phyloP scores from a whole-genome alignment of 371 early-diverging fungal species.

The Lichtheimia corymbifera region DNA sequence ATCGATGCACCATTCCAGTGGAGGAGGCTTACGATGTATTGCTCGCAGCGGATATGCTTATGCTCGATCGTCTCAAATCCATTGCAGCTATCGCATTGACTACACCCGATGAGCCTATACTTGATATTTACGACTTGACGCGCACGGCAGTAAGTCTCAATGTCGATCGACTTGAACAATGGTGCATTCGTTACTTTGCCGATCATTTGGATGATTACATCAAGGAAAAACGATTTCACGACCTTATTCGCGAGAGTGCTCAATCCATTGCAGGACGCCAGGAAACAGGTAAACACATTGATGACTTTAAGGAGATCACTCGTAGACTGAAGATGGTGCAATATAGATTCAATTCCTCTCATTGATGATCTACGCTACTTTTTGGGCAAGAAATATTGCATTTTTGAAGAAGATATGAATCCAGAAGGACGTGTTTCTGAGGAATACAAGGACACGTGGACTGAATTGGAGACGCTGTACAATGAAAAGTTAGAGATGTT shows the following conservation, averaged over 20 bases:
- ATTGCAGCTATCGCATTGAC: conserved; percentile 37
- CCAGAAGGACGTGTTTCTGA: conserved; percentile 27
- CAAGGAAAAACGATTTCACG: conserved; percentile 20
- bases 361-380: conserved; percentile 42
- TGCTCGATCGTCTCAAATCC: conserved; percentile 33
- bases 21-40: conserved; percentile 37
- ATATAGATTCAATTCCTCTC: conserved; percentile 39
- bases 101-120: conserved; percentile 20
- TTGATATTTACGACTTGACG: conserved; percentile 32
- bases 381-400: conserved; percentile 31
- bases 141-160: conserved; percentile 27
- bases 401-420: conserved; percentile 33
- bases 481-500: conserved; percentile 31
- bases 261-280: conserved; percentile 32
- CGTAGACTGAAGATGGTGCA: too few species aligned
- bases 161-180: conserved; percentile 38
- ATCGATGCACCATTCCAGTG: conserved; percentile 30
- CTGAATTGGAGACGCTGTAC: conserved; percentile 32
- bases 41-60: conserved; percentile 30
- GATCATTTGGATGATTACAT: conserved; percentile 31
- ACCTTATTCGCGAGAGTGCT: conserved; percentile 29
- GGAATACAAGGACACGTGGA: conserved; percentile 31
- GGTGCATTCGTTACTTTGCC: conserved; percentile 39
- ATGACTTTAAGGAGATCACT: not conserved
- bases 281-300: conserved; percentile 28